phyloP scores from a whole-genome alignment of 2,329 filamentous ascomycete genomes.

The Aspergillus terreus region DNA sequence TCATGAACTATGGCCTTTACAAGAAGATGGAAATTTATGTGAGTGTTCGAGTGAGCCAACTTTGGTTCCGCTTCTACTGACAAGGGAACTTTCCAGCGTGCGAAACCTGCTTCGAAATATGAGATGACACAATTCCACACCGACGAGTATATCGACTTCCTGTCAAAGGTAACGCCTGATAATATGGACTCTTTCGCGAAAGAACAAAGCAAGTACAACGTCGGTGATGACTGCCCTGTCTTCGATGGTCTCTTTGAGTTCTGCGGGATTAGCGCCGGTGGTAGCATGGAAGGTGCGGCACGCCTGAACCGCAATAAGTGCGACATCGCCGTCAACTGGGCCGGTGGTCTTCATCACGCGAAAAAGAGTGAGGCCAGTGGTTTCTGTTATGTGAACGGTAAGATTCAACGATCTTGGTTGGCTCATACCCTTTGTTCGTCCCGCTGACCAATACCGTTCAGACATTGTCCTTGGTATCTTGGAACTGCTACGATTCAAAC shows the following conservation, averaged over 20 bases:
- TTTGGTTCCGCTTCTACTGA: slow-evolving; percentile 12
- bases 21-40: slow-evolving; percentile 71
- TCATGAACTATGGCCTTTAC: slow-evolving; percentile 71
- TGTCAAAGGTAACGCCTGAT: slow-evolving; percentile 88
- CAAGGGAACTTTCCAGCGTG: slow-evolving; percentile 53
- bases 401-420: neutral
- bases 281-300: slow-evolving; percentile 68
- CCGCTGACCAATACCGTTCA: slow-evolving; percentile 25
- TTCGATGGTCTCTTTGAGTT: slow-evolving; percentile 70
- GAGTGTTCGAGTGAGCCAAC: slow-evolving; percentile 22
- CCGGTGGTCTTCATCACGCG: slow-evolving; percentile 91
- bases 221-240: slow-evolving; percentile 62
- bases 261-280: slow-evolving; percentile 66
- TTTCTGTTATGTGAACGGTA: slow-evolving; percentile 94
- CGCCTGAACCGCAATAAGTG: slow-evolving; percentile 65
- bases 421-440: neutral
- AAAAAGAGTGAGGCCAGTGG: slow-evolving; percentile 93
- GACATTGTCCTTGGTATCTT: slow-evolving; percentile 66
- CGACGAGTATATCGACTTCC: slow-evolving; percentile 69
- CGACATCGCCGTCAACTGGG: slow-evolving; percentile 76
- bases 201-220: slow-evolving; percentile 79
- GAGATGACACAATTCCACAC: slow-evolving; percentile 73
- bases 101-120: slow-evolving; percentile 70
- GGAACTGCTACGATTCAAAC: slow-evolving; percentile 61
- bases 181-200: slow-evolving; percentile 94